Percentiles rank a stretch among this genome's conserved stretches.
Evolutionary conservation across 441 rosid genomes (phyloP).

Genomic region (Erodium chrysanthum): DNA sequence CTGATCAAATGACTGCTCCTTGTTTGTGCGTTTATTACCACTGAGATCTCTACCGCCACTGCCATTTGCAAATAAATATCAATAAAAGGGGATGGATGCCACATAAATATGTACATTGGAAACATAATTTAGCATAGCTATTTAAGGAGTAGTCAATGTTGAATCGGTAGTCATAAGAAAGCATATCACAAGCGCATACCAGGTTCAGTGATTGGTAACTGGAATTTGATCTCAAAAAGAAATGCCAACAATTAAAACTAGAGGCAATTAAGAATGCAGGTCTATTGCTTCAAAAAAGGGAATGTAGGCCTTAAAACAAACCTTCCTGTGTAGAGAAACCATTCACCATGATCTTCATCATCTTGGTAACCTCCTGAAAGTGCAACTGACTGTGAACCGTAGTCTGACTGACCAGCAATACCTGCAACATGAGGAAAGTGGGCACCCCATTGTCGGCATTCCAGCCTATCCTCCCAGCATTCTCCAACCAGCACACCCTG

Average conservation of each 20-base stretch:
- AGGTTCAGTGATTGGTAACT: not conserved
- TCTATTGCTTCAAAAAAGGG: too few relatives aligned
- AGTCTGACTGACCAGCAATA: constrained; percentile 58
- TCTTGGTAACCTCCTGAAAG: constrained; percentile 78
- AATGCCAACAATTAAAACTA: not conserved
- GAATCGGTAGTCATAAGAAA: not conserved
- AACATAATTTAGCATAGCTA: not conserved
- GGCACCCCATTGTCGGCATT: constrained; percentile 73
- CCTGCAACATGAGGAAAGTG: constrained; percentile 73
- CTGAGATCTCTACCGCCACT: constrained; percentile 81
- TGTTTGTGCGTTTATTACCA: constrained; percentile 72
- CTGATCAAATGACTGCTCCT: constrained; percentile 63
- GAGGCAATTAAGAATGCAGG: not conserved
- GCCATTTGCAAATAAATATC: constrained; percentile 9
- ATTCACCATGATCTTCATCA: constrained; percentile 90
- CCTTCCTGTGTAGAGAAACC: constrained; percentile 93
- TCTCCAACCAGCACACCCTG: constrained; percentile 78
- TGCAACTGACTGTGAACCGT: constrained; percentile 76
- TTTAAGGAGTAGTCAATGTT: not conserved
- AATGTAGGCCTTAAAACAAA: too few relatives aligned
- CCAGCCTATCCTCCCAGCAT: constrained; percentile 55
- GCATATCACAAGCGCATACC: not conserved
- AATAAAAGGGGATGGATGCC: not conserved
- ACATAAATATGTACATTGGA: not conserved
- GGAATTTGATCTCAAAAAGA: not conserved